Evolutionary conservation across 352 stramenopile genomes (phyloP).

Genomic region (Plasmopara muralis): DNA sequence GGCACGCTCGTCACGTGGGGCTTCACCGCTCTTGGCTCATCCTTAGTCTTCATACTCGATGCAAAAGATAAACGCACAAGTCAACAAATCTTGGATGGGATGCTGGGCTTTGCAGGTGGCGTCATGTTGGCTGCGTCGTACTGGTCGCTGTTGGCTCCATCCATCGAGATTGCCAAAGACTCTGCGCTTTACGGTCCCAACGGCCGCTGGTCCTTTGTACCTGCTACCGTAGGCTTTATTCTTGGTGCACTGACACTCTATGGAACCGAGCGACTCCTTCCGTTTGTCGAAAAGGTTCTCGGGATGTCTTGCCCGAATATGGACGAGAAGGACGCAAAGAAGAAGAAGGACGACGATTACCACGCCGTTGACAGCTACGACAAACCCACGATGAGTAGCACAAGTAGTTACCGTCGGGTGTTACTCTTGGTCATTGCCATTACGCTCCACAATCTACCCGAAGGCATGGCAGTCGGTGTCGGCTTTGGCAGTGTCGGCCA

Average conservation of each 20-base stretch:
- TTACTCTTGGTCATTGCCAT: conserved; percentile 86
- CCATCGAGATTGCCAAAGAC: conserved; percentile 83
- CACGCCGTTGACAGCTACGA: conserved; percentile 10
- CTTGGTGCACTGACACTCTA: conserved; percentile 71
- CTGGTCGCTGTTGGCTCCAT: conserved; percentile 80
- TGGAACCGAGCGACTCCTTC: conserved; percentile 60
- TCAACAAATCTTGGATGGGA: conserved; percentile 78
- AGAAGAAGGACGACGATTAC: conserved; percentile 39
- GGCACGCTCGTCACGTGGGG: conserved; percentile 82
- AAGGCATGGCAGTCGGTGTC: conserved; percentile 86
- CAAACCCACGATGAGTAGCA: conserved; percentile 17
- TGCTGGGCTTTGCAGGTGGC: conserved; percentile 85
- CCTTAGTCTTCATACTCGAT: conserved; percentile 79
- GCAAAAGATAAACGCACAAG: conserved; percentile 64
- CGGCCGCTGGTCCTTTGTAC: conserved; percentile 73
- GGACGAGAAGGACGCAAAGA: conserved; percentile 47
- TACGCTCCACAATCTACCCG: conserved; percentile 86
- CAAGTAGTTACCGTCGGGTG: conserved; percentile 64
- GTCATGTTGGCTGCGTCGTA: conserved; percentile 89
- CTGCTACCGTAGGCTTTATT: conserved; percentile 76
- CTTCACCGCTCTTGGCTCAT: conserved; percentile 69
- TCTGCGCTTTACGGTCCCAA: conserved; percentile 68
- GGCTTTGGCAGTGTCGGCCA: conserved; percentile 84
- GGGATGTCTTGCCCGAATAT: conserved; percentile 29
- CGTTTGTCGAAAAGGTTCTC: conserved; percentile 45